These are phyloP conservation scores for Clonostachys sp. DNA, from an alignment of 2,329 filamentous ascomycete species.

Conservation along the genomic window DNA sequence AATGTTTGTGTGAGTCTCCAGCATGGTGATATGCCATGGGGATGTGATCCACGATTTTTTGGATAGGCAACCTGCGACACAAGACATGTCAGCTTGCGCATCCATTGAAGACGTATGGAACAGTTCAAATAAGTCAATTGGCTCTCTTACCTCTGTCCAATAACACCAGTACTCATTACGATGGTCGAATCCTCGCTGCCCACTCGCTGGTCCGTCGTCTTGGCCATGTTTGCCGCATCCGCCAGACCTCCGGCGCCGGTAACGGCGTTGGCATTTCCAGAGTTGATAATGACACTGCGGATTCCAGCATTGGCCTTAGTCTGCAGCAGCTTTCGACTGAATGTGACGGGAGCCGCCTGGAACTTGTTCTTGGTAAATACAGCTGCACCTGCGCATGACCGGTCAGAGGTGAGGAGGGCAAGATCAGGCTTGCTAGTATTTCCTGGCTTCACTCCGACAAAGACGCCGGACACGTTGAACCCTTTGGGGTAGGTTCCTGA, in stretches of 20 bases:
- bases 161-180: conserved; percentile 98
- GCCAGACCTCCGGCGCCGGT: conserved; percentile 86
- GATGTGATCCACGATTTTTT: conserved; percentile 82
- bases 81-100: not conserved
- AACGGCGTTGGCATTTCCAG: conserved; percentile 94
- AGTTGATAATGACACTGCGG: conserved; percentile 84
- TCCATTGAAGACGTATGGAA: not conserved
- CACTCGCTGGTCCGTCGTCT: conserved; percentile 63
- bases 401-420: conserved; percentile 81
- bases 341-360: conserved; percentile 90
- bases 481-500: conserved; percentile 85
- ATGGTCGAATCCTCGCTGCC: conserved; percentile 58
- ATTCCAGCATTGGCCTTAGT: conserved; percentile 64
- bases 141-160: conserved; percentile 71
- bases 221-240: conserved; percentile 82
- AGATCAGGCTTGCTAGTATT: conserved; percentile 92
- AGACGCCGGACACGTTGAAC: conserved; percentile 79
- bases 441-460: conserved; percentile 89
- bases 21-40: conserved; percentile 70
- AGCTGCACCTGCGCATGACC: conserved; percentile 79
- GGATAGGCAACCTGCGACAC: conserved; percentile 67
- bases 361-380: conserved; percentile 99
- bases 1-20: conserved; percentile 74
- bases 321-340: conserved; percentile 70
- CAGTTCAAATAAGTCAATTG: conserved; percentile 2